Evolutionary conservation across 2,329 filamentous ascomycete genomes (phyloP).

Genomic region (Knufia fluminis): DNA sequence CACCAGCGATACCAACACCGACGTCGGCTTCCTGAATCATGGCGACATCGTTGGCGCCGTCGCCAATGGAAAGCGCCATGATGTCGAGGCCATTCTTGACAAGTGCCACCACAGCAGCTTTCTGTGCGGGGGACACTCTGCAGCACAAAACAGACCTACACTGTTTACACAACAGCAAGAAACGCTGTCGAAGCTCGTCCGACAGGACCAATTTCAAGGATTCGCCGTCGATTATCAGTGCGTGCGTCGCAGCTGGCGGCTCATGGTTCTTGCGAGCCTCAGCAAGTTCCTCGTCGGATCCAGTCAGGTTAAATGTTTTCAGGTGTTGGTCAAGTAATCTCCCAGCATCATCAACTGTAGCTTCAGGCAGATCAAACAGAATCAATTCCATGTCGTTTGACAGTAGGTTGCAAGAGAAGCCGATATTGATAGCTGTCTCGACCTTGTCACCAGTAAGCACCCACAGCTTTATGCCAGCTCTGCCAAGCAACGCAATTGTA

Average conservation of each 20-base stretch:
- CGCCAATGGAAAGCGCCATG: conserved; percentile 88
- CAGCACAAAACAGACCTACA: conserved; percentile 96
- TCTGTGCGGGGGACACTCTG: conserved; percentile 91
- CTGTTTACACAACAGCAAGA: conserved; percentile 89
- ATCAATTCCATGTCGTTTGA: conserved; percentile 98
- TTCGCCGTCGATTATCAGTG: conserved; percentile 89
- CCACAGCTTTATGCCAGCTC: conserved; percentile 97
- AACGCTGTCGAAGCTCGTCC: conserved; percentile 77
- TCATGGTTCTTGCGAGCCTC: conserved; percentile 74
- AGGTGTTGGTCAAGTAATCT: conserved; percentile 67
- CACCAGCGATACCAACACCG: conserved; percentile 89
- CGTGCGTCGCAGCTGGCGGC: conserved; percentile 77
- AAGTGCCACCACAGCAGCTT: conserved; percentile 92
- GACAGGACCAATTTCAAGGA: conserved; percentile 80
- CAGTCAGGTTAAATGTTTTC: conserved; percentile 64
- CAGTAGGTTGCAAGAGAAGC: conserved; percentile 94
- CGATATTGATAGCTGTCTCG: conserved; percentile 98
- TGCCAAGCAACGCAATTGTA: conserved; percentile 79
- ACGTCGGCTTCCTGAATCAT: conserved; percentile 98
- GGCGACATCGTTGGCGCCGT: conserved; percentile 90
- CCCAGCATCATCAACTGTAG: conserved; percentile 54
- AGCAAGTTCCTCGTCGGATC: conserved; percentile 74
- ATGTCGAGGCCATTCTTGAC: conserved; percentile 92
- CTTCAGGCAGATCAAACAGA: conserved; percentile 74
- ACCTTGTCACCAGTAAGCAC: conserved; percentile 97